Percentiles rank a stretch among this genome's conserved stretches.
Evolutionary conservation across 2,329 filamentous ascomycete genomes (phyloP).

Genomic region (Ophiocordyceps camponoti-saundersi): DNA sequence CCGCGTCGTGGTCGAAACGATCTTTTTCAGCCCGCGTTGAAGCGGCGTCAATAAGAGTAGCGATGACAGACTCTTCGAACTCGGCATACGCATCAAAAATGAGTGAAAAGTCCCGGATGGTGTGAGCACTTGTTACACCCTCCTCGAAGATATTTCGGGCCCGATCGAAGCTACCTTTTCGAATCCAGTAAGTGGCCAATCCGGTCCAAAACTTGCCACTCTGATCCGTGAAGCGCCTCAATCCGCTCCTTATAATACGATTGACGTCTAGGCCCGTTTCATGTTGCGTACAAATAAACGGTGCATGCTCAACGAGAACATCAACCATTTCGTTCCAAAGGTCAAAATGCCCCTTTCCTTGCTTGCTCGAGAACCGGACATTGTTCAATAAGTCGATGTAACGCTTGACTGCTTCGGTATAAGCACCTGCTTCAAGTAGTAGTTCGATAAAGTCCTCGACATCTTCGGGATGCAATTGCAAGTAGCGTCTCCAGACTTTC

Average conservation of each 20-base stretch:
- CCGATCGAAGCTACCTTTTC: slow-evolving; percentile 78
- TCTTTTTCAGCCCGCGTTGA: slow-evolving; percentile 65
- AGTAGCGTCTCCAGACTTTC: slow-evolving; percentile 87
- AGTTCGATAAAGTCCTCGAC: slow-evolving; percentile 90
- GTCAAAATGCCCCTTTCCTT: slow-evolving; percentile 88
- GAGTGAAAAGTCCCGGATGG: slow-evolving; percentile 88
- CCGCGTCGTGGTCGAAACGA: slow-evolving; percentile 61
- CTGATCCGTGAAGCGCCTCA: slow-evolving; percentile 81
- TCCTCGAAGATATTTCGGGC: slow-evolving; percentile 91
- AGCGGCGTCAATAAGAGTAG: slow-evolving; percentile 77
- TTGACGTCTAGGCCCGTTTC: slow-evolving; percentile 81
- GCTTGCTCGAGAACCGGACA: slow-evolving; percentile 75
- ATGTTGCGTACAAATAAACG: slow-evolving; percentile 64
- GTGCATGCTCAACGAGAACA: slow-evolving; percentile 76
- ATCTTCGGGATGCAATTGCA: slow-evolving; percentile 93
- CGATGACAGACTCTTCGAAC: slow-evolving; percentile 92
- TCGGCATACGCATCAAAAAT: slow-evolving; percentile 94
- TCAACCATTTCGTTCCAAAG: slow-evolving; percentile 98
- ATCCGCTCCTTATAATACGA: slow-evolving; percentile 80
- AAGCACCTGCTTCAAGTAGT: slow-evolving; percentile 62
- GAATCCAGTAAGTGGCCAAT: slow-evolving; percentile 91
- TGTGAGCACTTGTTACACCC: slow-evolving; percentile 95
- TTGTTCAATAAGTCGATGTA: slow-evolving; percentile 92
- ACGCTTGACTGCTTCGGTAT: slow-evolving; percentile 77
- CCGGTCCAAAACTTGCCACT: slow-evolving; percentile 90